Evolutionary conservation across 345 rosid species (phyloP).

Genomic region (Aquilaria yunnanensis): DNA sequence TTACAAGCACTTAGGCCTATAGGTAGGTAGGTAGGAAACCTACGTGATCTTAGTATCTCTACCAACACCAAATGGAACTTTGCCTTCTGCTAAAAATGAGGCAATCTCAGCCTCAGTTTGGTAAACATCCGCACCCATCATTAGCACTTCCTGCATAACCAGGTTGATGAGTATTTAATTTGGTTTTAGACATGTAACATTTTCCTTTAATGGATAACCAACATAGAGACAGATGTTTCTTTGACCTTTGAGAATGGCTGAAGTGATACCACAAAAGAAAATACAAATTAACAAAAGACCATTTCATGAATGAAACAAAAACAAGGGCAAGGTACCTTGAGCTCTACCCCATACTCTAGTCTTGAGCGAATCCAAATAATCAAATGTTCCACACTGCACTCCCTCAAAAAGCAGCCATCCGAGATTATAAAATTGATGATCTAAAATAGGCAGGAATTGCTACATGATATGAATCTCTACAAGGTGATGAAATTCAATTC

Average conservation of each 20-base stretch:
- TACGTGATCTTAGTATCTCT: slow-evolving; percentile 58
- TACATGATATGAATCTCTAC: slow-evolving; percentile 4
- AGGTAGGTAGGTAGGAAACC: slow-evolving; percentile 1
- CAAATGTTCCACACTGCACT: slow-evolving; percentile 73
- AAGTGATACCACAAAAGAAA: too few species aligned
- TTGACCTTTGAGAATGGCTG: too few species aligned
- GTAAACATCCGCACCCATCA: slow-evolving; percentile 88
- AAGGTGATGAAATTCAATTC: slow-evolving; percentile 5
- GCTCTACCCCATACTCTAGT: slow-evolving; percentile 72
- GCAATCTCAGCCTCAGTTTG: slow-evolving; percentile 71
- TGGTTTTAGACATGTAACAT: too few species aligned
- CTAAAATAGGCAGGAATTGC: slow-evolving; percentile 24
- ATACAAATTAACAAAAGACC: too few species aligned
- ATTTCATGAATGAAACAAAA: not conserved
- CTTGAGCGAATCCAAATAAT: slow-evolving; percentile 73
- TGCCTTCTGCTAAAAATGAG: slow-evolving; percentile 45
- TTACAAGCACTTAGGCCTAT: not conserved
- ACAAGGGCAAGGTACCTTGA: slow-evolving; percentile 36
- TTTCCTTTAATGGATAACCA: too few species aligned
- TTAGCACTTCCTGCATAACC: slow-evolving; percentile 58
- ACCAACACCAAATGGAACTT: slow-evolving; percentile 75
- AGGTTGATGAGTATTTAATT: too few species aligned
- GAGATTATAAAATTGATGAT: slow-evolving; percentile 65
- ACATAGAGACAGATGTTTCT: too few species aligned
- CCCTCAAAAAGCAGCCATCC: slow-evolving; percentile 79